A percentile compares a stretch with the other conserved stretches of the same genome.
phyloP scores from a whole-genome alignment of 1,284 basidiomycete species.

The Coniferiporia sulphurascens region DNA sequence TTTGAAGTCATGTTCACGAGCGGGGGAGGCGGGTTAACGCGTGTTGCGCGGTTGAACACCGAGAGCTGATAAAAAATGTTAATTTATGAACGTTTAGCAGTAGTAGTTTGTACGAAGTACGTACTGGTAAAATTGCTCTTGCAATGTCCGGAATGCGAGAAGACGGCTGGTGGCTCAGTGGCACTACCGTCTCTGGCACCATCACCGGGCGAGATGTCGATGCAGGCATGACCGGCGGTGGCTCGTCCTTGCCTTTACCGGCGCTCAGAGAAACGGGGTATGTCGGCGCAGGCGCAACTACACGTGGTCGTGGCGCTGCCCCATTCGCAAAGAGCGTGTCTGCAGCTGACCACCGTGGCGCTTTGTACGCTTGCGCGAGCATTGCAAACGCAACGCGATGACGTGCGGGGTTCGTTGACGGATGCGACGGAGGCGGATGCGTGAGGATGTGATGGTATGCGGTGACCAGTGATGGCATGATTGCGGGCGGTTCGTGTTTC shows the following conservation, averaged over 20 bases:
- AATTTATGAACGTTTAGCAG: constrained; percentile 3
- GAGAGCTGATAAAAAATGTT: constrained; percentile 34
- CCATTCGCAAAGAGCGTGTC: constrained; percentile 57
- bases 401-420: constrained; percentile 48
- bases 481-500: constrained; percentile 32
- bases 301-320: constrained; percentile 52
- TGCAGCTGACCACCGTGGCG: constrained; percentile 61
- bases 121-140: constrained; percentile 55
- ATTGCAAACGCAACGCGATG: constrained; percentile 69
- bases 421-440: constrained; percentile 44
- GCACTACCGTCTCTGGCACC: constrained; percentile 45
- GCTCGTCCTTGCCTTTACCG: constrained; percentile 29
- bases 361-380: constrained; percentile 47
- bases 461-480: constrained; percentile 51
- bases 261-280: constrained; percentile 36
- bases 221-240: constrained; percentile 43
- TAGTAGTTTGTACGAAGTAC: constrained; percentile 25
- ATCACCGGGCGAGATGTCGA: constrained; percentile 49
- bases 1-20: constrained; percentile 47
- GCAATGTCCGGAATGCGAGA: constrained; percentile 59
- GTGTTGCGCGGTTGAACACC: constrained; percentile 56
- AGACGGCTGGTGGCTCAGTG: constrained; percentile 46
- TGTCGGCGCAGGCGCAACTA: constrained; percentile 49
- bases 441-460: constrained; percentile 73
- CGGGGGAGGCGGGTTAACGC: constrained; percentile 52